Conservation (phyloP, 495 filamentous ascomycete species). For the Hyaloscypha bicolor region DNA sequence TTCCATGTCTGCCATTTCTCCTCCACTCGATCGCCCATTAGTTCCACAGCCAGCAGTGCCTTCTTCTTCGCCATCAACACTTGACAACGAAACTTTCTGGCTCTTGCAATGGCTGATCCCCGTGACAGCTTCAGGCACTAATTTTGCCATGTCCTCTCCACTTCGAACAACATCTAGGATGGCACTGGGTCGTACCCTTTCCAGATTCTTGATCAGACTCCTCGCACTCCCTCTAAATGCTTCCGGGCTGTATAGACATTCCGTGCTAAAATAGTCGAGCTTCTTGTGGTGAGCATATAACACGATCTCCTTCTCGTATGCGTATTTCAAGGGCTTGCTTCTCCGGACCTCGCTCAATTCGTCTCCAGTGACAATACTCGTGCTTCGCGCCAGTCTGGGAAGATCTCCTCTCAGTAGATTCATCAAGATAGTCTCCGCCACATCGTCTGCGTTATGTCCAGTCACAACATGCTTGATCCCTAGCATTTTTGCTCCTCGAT, state of each 20-base stretch:
- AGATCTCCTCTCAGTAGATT: conserved; percentile 91
- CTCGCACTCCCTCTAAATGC: conserved; percentile 95
- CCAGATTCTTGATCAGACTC: conserved; percentile 90
- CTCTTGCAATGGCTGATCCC: conserved; percentile 36
- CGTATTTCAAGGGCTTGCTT: conserved; percentile 96
- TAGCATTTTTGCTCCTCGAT: conserved; percentile 85
- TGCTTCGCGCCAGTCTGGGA: conserved; percentile 81
- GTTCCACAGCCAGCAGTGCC: conserved; percentile 75
- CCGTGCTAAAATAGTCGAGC: conserved; percentile 96
- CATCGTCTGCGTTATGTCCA: conserved; percentile 96
- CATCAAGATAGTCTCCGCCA: conserved; percentile 99
- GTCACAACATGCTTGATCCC: conserved; percentile 95
- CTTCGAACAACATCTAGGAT: conserved; percentile 94
- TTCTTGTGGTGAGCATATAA: conserved; percentile 95
- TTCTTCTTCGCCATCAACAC: conserved; percentile 55
- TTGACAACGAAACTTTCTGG: conserved; percentile 37
- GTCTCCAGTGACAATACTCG: conserved; percentile 87
- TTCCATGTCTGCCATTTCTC: conserved; percentile 95
- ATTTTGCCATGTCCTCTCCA: conserved; percentile 91
- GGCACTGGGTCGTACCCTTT: conserved; percentile 88
- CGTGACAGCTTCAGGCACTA: conserved; percentile 66
- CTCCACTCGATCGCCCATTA: conserved; percentile 69
- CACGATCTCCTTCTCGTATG: conserved; percentile 98
- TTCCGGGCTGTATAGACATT: conserved; percentile 98
- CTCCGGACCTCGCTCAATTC: conserved; percentile 77